A percentile compares a stretch with the other conserved stretches of the same genome.
phyloP scores from a whole-genome alignment of 805 yeast genomes.

The Kodamaea restingae region DNA sequence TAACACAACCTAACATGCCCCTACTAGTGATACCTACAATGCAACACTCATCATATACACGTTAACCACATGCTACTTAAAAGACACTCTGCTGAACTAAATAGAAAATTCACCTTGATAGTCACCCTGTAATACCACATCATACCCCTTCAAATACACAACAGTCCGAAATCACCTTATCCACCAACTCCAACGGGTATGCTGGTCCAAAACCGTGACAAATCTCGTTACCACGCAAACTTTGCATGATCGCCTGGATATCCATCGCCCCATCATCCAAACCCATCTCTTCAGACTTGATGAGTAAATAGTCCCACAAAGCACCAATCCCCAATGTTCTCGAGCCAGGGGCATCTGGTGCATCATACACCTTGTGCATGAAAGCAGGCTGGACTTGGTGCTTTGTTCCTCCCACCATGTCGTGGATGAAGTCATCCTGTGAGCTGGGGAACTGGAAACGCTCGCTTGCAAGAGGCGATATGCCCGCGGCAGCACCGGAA shows the following conservation, averaged over 20 bases:
- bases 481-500: too few species aligned
- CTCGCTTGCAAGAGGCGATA: conserved; percentile 7
- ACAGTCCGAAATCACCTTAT: conserved; percentile 28
- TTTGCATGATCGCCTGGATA: conserved; percentile 52
- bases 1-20: too few species aligned
- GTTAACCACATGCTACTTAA: too few species aligned
- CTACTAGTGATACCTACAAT: too few species aligned
- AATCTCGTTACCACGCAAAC: conserved; percentile 60
- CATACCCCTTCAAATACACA: conserved; percentile 4
- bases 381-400: conserved; percentile 21
- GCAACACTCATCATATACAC: too few species aligned
- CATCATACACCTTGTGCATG: conserved; percentile 31
- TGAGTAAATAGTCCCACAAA: conserved; percentile 72
- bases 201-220: conserved; percentile 84
- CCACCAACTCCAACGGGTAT: conserved; percentile 44
- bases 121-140: too few species aligned
- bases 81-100: too few species aligned
- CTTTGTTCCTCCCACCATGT: conserved; percentile 21
- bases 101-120: too few species aligned
- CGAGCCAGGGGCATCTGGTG: conserved; percentile 37
- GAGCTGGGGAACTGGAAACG: conserved; percentile 32
- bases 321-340: conserved; percentile 69
- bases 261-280: conserved; percentile 48
- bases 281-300: conserved; percentile 44
- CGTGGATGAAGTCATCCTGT: conserved; percentile 32